Evolutionary conservation across 176 grass and related monocot species (phyloP).

Genomic region (Leersia perrieri): DNA sequence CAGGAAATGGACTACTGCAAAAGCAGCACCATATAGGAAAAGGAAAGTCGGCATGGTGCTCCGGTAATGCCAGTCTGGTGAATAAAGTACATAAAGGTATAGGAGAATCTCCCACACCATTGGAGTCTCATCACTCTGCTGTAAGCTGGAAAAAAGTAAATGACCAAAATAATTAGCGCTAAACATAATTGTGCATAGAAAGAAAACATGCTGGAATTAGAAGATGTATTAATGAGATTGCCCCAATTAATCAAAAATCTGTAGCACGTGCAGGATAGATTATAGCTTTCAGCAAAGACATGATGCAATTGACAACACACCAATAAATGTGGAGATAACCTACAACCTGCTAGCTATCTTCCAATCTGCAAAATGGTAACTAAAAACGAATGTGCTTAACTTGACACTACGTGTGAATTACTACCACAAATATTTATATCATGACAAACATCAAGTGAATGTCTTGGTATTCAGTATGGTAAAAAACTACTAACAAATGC

Average conservation of each 20-base stretch:
- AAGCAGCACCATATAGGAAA: constrained; percentile 74
- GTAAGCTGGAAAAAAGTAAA: constrained; percentile 51
- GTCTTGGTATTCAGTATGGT: neutral
- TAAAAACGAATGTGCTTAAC: neutral
- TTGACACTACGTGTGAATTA: neutral
- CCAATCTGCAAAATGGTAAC: neutral
- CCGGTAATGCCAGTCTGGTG: constrained; percentile 85
- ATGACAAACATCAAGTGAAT: neutral
- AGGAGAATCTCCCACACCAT: constrained; percentile 92
- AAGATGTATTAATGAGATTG: neutral
- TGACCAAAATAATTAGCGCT: constrained; percentile 4
- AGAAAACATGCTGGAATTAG: neutral
- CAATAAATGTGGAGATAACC: neutral
- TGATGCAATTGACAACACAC: neutral
- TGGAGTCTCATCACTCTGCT: constrained; percentile 88
- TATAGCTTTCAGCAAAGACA: neutral
- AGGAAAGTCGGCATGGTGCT: constrained; percentile 94
- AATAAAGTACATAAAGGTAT: constrained; percentile 89
- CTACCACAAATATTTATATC: neutral
- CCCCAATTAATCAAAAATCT: neutral
- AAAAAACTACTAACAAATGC: neutral
- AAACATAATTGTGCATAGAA: neutral
- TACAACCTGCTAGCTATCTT: neutral
- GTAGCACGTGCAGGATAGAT: neutral
- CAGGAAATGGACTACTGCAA: constrained; percentile 69